Evolutionary conservation across 306 rosid species (phyloP), one percentile per base, ranked within the genome.

Genomic region (Fagus crenata): DNA sequence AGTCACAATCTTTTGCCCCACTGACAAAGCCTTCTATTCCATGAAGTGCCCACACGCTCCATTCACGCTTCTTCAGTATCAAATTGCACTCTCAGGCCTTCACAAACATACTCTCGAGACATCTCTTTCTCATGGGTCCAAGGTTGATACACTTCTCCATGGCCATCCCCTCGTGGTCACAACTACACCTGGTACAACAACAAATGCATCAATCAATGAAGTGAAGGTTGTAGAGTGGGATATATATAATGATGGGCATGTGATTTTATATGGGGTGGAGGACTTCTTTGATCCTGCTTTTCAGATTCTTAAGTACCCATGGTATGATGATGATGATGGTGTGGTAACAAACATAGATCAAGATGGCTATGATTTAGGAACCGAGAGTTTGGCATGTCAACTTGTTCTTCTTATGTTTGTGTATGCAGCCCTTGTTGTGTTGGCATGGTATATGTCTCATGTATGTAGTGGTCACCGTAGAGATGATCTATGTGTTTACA

Each of bases 31-130:
- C 18, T 65, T 76, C 53, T 76, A 65, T 31, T 22, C 72, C 51
- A 6, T 36, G 59, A 67, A 76, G 43, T 5, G 17, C 59, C 42
- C 54, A 49, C 73, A 76, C 35, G 73, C 64, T 12, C 80, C 80
- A 7, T 1, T 53, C 36, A 64, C 54, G 1, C 63, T 67, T 7
- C 67, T 67, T 14, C 22, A 76, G 12, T 53, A 53, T 0, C 80
- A 76, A 18, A 7, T 5, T 8, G 71, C 67, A 13, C 67, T 54
- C 6, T 35, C 51, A 7, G 51, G 51, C 36, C 72, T 37, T 31
- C 31, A 51, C 63, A 67, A 14, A 22, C 31, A 37, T 7, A 2
- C 67, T 28, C 0, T 6, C 2, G 5, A 31, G 51, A 33, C 28
- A 28, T 11, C 8, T 9, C 12, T 63, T 17, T 0, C 17, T 58